Percentiles rank a stretch among this genome's conserved stretches.
phyloP scores from a whole-genome alignment of 768 basidiomycete genomes.

The Boletus rex-veris region DNA sequence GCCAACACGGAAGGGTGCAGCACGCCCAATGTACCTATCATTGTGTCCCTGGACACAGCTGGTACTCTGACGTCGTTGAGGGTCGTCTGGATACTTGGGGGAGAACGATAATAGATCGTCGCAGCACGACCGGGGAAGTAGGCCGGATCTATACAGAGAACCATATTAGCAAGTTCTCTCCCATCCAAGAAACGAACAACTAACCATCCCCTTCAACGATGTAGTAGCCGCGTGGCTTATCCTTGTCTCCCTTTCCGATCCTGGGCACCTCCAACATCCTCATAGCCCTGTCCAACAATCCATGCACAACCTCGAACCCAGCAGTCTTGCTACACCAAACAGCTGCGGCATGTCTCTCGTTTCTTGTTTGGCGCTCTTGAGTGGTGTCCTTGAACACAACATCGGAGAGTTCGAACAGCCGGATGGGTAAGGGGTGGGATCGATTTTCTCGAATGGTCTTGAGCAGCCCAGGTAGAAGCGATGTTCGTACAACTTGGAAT shows the following conservation, averaged over 20 bases:
- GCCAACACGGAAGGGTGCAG: slow-evolving; percentile 88
- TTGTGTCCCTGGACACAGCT: slow-evolving; percentile 51
- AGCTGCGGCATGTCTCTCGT: slow-evolving; percentile 83
- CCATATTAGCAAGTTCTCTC: slow-evolving; percentile 4
- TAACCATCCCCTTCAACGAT: slow-evolving; percentile 81
- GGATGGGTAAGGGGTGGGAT: slow-evolving; percentile 87
- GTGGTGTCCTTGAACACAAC: slow-evolving; percentile 82
- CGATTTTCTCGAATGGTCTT: slow-evolving; percentile 98
- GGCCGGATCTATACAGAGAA: slow-evolving; percentile 62
- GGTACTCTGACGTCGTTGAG: slow-evolving; percentile 46
- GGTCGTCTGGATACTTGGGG: slow-evolving; percentile 25
- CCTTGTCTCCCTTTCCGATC: slow-evolving; percentile 54
- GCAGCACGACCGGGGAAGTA: slow-evolving; percentile 97
- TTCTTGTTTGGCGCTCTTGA: slow-evolving; percentile 80
- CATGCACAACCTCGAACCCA: slow-evolving; percentile 95
- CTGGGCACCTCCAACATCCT: slow-evolving; percentile 90
- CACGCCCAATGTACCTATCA: slow-evolving; percentile 89
- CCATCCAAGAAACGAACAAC: slow-evolving; percentile 24
- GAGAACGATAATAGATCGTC: slow-evolving; percentile 79
- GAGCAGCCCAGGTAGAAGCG: slow-evolving; percentile 90
- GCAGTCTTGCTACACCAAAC: slow-evolving; percentile 97
- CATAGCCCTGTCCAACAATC: slow-evolving; percentile 92
- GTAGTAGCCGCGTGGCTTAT: slow-evolving; percentile 80
- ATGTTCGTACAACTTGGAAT: slow-evolving; percentile 97
- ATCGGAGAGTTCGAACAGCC: slow-evolving; percentile 91